Evolutionary conservation across 2,329 filamentous ascomycete species (phyloP), one percentile per base, ranked within the genome.

Genomic region (Beauveria caledonica): DNA sequence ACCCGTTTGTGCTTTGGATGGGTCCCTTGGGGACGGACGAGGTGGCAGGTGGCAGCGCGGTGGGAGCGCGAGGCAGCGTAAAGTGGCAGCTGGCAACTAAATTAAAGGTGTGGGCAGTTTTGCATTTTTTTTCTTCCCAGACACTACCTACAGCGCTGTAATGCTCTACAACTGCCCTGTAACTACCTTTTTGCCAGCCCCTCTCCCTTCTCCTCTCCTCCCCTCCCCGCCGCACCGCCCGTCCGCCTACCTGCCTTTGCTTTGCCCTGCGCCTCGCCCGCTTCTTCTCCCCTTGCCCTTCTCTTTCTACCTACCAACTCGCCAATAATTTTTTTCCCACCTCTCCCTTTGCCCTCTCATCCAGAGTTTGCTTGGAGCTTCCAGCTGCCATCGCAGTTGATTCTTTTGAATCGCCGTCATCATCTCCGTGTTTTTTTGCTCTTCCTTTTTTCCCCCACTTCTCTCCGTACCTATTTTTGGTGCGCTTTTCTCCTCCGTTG

Each of bases 241-340:
- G n/a, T 17, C 11, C 25, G n/a, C n/a, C 50, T 21, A 11, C 15
- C 50, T 21, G 33, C 50, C 33, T 40, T 19, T 46, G 53, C 33
- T 40, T 19, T 46, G 53, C 36, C 53, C 23, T 46, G 25, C 13
- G 42, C 29, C 52, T 36, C 33, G 11, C 33, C 53, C 54, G 42
- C 19, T 44, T 49, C 40, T 39, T 23, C 50, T 44, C 50, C 50
- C 50, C 53, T 45, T 48, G 29, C 33, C n/a, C 39, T 13, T 29
- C 42, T 55, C 53, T 56, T 42, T 52, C 49, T 23, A 42, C 44
- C 49, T 23, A 42, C 44, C 50, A 44, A 61, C 57, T 42, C 42
- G 27, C 29, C 42, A 7, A 25, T 10, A 36, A 40, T 60, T 51
- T 59, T 52, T 53, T 59, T 59, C 57, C 23, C 46, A 23, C 39